These are phyloP conservation scores for Oropetium thomaeum DNA, from an alignment of 176 grass and related monocot species.

Conservation along the genomic window DNA sequence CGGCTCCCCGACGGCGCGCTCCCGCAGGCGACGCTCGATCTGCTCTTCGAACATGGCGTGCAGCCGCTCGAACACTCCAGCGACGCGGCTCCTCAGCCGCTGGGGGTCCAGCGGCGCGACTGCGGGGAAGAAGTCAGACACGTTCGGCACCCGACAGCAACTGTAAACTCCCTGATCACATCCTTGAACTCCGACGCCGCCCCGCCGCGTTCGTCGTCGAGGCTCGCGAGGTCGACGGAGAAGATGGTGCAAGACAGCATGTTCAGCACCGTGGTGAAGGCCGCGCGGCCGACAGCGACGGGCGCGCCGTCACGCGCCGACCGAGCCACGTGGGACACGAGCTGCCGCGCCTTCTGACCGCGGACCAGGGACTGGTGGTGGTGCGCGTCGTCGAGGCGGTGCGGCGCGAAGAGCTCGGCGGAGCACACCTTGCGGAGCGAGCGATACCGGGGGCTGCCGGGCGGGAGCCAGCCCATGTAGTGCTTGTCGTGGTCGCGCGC, in stretches of 20 bases:
- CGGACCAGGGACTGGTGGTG: constrained; percentile 22
- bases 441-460: constrained; percentile 15
- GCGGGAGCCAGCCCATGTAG: constrained; percentile 25
- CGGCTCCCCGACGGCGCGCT: background rate
- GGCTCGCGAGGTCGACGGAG: constrained; percentile 38
- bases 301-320: background rate
- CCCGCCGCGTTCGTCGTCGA: constrained; percentile 24
- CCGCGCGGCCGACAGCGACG: constrained; percentile 29
- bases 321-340: constrained; percentile 13
- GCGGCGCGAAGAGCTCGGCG: constrained; percentile 39
- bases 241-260: constrained; percentile 46
- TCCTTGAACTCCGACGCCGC: constrained; percentile 31
- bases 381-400: constrained; percentile 20
- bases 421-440: constrained; percentile 39
- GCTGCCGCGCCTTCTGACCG: constrained; percentile 18
- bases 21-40: constrained; percentile 31
- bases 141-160: constrained; percentile 22
- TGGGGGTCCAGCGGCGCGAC: constrained; percentile 47
- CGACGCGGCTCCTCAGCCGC: constrained; percentile 20
- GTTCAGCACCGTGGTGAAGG: constrained; percentile 37
- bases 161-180: constrained; percentile 24
- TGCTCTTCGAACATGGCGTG: constrained; percentile 37
- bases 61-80: constrained; percentile 7
- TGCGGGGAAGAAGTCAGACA: constrained; percentile 50
- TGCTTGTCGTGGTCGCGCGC: background rate